Evolutionary conservation across 2,329 filamentous ascomycete species (phyloP), one percentile per base, ranked within the genome.

Genomic region (Knufia petricola): DNA sequence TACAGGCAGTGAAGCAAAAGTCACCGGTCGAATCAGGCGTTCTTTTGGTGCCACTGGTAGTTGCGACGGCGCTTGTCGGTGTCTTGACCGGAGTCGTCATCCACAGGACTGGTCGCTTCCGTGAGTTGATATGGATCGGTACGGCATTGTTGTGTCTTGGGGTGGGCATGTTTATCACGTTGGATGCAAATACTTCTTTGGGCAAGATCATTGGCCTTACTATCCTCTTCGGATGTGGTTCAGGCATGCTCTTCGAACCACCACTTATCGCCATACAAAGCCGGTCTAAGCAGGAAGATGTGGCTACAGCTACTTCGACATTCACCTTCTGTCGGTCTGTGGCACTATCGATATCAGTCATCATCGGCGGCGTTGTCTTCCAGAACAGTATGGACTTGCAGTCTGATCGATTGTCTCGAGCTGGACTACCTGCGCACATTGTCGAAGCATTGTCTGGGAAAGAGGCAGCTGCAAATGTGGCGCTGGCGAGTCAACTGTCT

Each of bases 111-210:
- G 73, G 73, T 9, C 63, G 66, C 23, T 76, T 73, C 50, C 59
- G 64, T 1, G 68, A 71, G 24, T 52, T 73, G 2, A 83, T 87
- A 58, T 70, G 76, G 44, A 64, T 65, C 13, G 81, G 81, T 38
- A 68, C 82, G 59, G 49, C 69, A 4, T 59, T 84, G 43, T 75
- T 79, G 62, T 74, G 75, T 0, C 67, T 87, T 8, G 84, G 83
- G 2, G 77, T 76, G 36, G 84, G 82, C 48, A 75, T 83, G 47
- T 72, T 80, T 58, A 74, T 86, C 24, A 73, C 75, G 31, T 61
- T 78, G 3, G 67, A 70, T 24, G 64, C 67, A 15, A 73, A 75
- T 59, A 81, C 60, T 54, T 81, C 63, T 45, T 71, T 69, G 64
- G 60, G 66, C 15, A 64, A 65, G 20, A 66, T 72, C 45, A 63